phyloP scores from a whole-genome alignment of 345 rosid species.

The Pelargonium nanum region DNA sequence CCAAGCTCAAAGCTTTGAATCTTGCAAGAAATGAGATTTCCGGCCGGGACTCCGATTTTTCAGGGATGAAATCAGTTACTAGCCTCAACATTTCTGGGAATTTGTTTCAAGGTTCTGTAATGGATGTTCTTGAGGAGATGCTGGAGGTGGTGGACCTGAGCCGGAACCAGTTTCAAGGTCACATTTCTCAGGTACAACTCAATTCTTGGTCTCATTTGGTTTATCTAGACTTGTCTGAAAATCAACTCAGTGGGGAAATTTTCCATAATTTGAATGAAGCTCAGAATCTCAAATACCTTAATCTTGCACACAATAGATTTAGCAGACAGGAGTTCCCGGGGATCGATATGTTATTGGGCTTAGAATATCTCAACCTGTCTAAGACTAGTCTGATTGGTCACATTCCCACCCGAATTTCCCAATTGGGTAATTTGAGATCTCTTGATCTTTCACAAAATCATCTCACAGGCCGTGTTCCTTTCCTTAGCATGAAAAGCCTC shows the following conservation, averaged over 20 bases:
- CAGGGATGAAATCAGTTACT: constrained; percentile 42
- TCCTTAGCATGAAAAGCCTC: constrained; percentile 32
- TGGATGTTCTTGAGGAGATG: constrained; percentile 33
- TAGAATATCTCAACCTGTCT: constrained; percentile 79
- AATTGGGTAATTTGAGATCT: constrained; percentile 35
- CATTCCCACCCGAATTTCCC: constrained; percentile 46
- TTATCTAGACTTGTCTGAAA: constrained; percentile 77
- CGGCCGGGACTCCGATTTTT: constrained; percentile 46
- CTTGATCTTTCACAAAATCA: constrained; percentile 76
- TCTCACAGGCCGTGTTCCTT: constrained; percentile 54
- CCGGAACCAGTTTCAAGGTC: constrained; percentile 70
- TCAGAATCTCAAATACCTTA: constrained; percentile 56
- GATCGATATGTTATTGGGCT: constrained; percentile 29
- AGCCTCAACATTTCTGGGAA: constrained; percentile 64
- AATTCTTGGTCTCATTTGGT: constrained; percentile 53
- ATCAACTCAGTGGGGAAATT: constrained; percentile 71
- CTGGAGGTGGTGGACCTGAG: constrained; percentile 61
- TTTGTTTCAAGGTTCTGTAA: constrained; percentile 52
- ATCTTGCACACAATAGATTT: constrained; percentile 75
- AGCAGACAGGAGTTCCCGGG: constrained; percentile 43
- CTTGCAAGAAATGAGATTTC: constrained; percentile 54
- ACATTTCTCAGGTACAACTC: constrained; percentile 72
- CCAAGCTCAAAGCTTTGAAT: constrained; percentile 53
- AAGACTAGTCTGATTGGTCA: constrained; percentile 50
- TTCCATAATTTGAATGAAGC: constrained; percentile 34